Percentiles rank a stretch among this genome's conserved stretches.
phyloP scores from a whole-genome alignment of 2,329 filamentous ascomycete genomes.

The Pseudogymnoascus sp. region DNA sequence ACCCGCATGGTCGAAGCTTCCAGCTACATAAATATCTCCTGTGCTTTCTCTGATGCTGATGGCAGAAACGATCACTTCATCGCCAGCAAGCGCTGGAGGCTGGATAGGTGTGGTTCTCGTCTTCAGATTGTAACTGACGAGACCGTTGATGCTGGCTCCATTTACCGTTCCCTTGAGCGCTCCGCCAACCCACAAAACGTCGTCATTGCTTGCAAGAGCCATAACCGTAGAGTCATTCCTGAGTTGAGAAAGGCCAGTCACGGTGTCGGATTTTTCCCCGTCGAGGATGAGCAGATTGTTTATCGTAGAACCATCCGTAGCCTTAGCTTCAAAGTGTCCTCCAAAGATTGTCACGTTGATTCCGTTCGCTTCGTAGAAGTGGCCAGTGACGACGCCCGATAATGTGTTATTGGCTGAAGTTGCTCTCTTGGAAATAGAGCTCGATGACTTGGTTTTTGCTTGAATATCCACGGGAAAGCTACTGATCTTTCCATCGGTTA shows the following conservation, averaged over 20 bases:
- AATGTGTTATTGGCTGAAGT: conserved; percentile 37
- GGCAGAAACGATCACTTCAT: conserved; percentile 65
- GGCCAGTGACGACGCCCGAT: conserved; percentile 68
- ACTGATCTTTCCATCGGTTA: conserved; percentile 48
- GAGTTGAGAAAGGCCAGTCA: conserved; percentile 65
- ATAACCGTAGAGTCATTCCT: conserved; percentile 68
- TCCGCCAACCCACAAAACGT: conserved; percentile 76
- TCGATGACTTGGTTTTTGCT: conserved; percentile 33
- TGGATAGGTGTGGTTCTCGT: conserved; percentile 61
- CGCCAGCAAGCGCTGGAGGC: conserved; percentile 67
- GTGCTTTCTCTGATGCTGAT: conserved; percentile 67
- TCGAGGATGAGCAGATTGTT: conserved; percentile 73
- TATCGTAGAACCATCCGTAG: conserved; percentile 62
- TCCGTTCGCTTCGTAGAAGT: conserved; percentile 64
- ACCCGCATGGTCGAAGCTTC: conserved; percentile 76
- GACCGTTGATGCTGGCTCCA: conserved; percentile 58
- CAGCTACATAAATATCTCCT: conserved; percentile 76
- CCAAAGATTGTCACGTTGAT: conserved; percentile 82
- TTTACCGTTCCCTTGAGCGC: conserved; percentile 65
- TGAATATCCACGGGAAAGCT: conserved; percentile 53
- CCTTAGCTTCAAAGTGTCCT: conserved; percentile 73
- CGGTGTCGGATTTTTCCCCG: conserved; percentile 56
- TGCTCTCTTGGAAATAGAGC: conserved; percentile 42
- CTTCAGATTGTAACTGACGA: conserved; percentile 73
- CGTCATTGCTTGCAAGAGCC: conserved; percentile 60